A percentile compares a stretch with the other conserved stretches of the same genome.
Evolutionary conservation across 345 rosid genomes (phyloP).

Genomic region (Eucalyptus virginea): DNA sequence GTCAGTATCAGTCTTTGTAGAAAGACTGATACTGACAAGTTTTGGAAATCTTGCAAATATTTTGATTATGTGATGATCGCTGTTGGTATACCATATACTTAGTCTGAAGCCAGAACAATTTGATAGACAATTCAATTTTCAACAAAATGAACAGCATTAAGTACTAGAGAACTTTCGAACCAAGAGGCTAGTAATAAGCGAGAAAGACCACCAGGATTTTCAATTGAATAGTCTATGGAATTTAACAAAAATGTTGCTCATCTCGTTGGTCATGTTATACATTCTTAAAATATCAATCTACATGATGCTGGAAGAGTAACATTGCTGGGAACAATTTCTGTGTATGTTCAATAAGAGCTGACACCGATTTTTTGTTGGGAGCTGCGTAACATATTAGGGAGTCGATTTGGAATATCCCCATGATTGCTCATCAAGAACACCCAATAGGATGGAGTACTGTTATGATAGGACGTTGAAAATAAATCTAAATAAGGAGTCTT

Average conservation of each 20-base stretch:
- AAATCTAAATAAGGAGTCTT: no score
- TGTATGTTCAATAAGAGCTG: not conserved
- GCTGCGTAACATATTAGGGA: no score
- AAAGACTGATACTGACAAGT: not conserved
- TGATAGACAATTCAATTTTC: not conserved
- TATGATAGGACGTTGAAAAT: no score
- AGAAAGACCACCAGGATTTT: not conserved
- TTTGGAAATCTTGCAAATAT: not conserved
- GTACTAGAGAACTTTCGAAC: not conserved
- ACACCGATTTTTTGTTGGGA: not conserved
- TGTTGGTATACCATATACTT: not conserved
- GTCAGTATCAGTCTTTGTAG: not conserved
- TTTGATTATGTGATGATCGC: not conserved
- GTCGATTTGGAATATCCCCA: no score
- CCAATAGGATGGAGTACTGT: no score
- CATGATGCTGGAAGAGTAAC: not conserved
- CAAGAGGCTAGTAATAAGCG: not conserved
- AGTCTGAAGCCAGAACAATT: not conserved
- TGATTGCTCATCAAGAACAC: no score
- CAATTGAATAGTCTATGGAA: not conserved
- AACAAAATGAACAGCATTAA: not conserved
- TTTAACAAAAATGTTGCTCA: not conserved
- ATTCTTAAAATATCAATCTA: not conserved
- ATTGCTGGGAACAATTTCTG: not conserved
- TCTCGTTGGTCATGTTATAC: not conserved